Conservation (phyloP, 805 yeast genomes). For the Yarrowia deformans region DNA sequence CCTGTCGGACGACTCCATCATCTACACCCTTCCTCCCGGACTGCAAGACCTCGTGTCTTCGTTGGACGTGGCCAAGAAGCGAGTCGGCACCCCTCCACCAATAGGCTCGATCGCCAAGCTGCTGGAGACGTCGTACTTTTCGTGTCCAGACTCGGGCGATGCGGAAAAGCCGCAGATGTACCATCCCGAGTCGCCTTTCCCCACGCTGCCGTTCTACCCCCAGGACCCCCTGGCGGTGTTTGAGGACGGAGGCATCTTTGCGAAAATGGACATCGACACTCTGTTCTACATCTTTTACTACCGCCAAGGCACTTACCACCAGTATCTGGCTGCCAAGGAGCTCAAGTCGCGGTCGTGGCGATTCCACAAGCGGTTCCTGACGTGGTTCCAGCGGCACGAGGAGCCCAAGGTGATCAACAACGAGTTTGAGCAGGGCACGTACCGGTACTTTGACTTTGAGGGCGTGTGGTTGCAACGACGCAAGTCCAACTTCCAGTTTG, state of each 20-base stretch:
- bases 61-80: slow-evolving; percentile 53
- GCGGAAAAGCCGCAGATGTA: slow-evolving; percentile 83
- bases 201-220: slow-evolving; percentile 90
- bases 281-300: slow-evolving; percentile 92
- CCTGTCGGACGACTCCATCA: slow-evolving; percentile 41
- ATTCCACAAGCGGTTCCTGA: slow-evolving; percentile 70
- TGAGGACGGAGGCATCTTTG: slow-evolving; percentile 65
- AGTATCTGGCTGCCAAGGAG: slow-evolving; percentile 81
- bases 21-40: slow-evolving; percentile 52
- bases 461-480: slow-evolving; percentile 70
- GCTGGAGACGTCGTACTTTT: slow-evolving; percentile 78
- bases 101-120: slow-evolving; percentile 61
- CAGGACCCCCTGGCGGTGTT: slow-evolving; percentile 67
- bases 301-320: slow-evolving; percentile 74
- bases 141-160: slow-evolving; percentile 93
- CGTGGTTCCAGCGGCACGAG: slow-evolving; percentile 81
- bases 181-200: slow-evolving; percentile 81
- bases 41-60: slow-evolving; percentile 52
- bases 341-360: slow-evolving; percentile 83
- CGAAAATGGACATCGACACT: slow-evolving; percentile 84
- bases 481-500: slow-evolving; percentile 64
- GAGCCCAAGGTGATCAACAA: slow-evolving; percentile 55
- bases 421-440: slow-evolving; percentile 59
- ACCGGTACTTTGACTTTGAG: slow-evolving; percentile 88
- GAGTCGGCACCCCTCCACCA: slow-evolving; percentile 62